Evolutionary conservation across 176 grass and related monocot species (phyloP), one percentile per base, ranked within the genome.

Genomic region (Phyllostachys edulis): DNA sequence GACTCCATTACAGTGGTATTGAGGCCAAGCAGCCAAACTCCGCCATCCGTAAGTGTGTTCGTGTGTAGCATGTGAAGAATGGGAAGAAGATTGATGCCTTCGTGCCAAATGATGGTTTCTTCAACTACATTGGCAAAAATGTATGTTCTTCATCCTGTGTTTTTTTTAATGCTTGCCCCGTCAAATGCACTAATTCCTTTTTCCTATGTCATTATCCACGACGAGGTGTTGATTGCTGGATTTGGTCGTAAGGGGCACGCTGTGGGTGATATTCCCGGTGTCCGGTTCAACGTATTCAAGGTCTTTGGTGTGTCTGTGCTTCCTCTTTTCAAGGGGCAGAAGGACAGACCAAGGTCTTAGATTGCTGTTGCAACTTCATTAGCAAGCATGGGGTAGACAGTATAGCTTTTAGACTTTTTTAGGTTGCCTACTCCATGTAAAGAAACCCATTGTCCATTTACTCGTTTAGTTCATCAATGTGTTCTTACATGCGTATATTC

Each of bases 61-160:
- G 91, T 76, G 91, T 89, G 51, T 87, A 92, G 73, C 87, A 89
- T 42, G 85, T 92, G 70, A 92, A 89, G 80, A 92, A 92, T 59
- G 91, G 91, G 32, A 92, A 92, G 87, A 92, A 92, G 87, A 92
- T 92, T 77, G 90, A 84, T 77, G 90, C 90, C 23, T 92, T 92
- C 3, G 87, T 92, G 39, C 87, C 84, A 39, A 92, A 92, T 54
- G 90, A 92, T 60, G 90, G 87, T 90, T 92, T 87, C 80, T 82
- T 93, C 85, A 93, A 93, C 83, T 93, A 49, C 68, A 92, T 92
- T 0, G 90, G 87, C 70, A 87, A 92, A 54, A 92, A 92, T 67
- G 84, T 89, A 87, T 38, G 5, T 32, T 26, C 10, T 46, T 42
- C 5, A 18, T 73, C 50, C 15, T 71, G 7, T 1, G 0, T 9